Percentiles rank a stretch among this genome's conserved stretches.
These are phyloP conservation scores for Uronychia binucleata DNA, from an alignment of 73 alveolate genomes.

Conservation along the genomic window DNA sequence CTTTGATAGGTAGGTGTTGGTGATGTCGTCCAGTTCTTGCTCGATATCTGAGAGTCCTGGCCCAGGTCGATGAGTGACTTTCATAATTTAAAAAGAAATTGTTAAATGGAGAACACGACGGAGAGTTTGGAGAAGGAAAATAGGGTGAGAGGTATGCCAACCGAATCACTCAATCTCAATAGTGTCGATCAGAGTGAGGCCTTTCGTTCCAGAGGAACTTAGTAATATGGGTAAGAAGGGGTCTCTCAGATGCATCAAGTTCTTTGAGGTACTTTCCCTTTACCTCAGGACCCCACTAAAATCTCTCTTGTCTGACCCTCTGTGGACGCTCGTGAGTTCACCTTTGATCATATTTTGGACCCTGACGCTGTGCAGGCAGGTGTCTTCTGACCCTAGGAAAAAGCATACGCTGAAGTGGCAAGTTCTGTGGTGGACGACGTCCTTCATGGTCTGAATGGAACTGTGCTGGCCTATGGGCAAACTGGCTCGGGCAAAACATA, in stretches of 20 bases:
- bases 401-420: conserved; percentile 23
- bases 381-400: neutral
- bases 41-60: conserved; percentile 20
- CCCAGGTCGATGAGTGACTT: neutral
- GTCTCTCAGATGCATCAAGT: conserved; percentile 18
- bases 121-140: conserved; percentile 34
- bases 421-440: conserved; percentile 75
- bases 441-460: conserved; percentile 82
- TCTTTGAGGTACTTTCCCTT: conserved; percentile 22
- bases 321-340: conserved; percentile 66
- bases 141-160: conserved; percentile 38
- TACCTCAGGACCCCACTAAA: too few species aligned
- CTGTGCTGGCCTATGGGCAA: conserved; percentile 92
- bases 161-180: neutral
- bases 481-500: conserved; percentile 91
- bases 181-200: conserved; percentile 59
- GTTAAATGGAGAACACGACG: neutral
- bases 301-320: too few species aligned
- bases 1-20: conserved; percentile 22
- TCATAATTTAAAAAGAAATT: conserved; percentile 1
- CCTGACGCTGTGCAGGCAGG: conserved; percentile 15
- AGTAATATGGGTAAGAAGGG: conserved; percentile 19
- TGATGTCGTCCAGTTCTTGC: conserved; percentile 18
- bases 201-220: conserved; percentile 51
- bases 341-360: conserved; percentile 47